Percentiles rank a stretch among this genome's conserved stretches.
Conservation (phyloP, 345 rosid species). For the Corchorus olitorius region DNA sequence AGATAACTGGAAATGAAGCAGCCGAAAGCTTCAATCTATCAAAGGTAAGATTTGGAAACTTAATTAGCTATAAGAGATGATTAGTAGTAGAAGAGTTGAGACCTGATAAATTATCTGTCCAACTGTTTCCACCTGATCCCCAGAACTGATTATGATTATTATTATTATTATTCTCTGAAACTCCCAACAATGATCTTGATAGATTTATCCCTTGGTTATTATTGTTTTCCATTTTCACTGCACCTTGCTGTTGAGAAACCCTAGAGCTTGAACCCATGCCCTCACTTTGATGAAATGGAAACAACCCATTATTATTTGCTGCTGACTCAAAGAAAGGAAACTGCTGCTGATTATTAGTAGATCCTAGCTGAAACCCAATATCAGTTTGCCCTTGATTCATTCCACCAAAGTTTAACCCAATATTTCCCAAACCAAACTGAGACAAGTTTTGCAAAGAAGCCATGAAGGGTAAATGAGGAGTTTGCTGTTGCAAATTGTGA, state of each 20-base stretch:
- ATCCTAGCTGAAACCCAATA: slow-evolving; percentile 50
- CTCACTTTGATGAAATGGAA: slow-evolving; percentile 45
- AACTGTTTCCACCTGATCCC: slow-evolving; percentile 36
- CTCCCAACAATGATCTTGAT: slow-evolving; percentile 36
- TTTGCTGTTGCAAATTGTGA: slow-evolving; percentile 34
- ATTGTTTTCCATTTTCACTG: slow-evolving; percentile 57
- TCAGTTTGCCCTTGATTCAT: slow-evolving; percentile 32
- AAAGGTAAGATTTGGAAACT: slow-evolving; percentile 4
- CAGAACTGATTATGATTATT: slow-evolving; percentile 53
- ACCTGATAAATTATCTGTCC: slow-evolving; percentile 53
- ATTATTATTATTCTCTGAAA: slow-evolving; percentile 46
- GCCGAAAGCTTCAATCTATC: slow-evolving; percentile 22
- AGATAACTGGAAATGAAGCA: background rate
- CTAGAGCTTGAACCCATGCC: slow-evolving; percentile 51
- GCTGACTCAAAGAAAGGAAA: slow-evolving; percentile 55
- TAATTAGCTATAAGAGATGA: slow-evolving; percentile 33
- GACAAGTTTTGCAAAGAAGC: slow-evolving; percentile 45
- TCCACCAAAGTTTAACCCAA: slow-evolving; percentile 59
- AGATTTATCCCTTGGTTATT: slow-evolving; percentile 36
- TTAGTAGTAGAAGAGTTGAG: slow-evolving; percentile 42
- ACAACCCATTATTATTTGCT: slow-evolving; percentile 26
- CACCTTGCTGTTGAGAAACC: slow-evolving; percentile 50
- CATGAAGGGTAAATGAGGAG: slow-evolving; percentile 55
- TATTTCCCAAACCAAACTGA: slow-evolving; percentile 47
- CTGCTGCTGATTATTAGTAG: slow-evolving; percentile 39